Conservation (phyloP, 164 flowering plant species). For the Cinnamomum micranthum region DNA sequence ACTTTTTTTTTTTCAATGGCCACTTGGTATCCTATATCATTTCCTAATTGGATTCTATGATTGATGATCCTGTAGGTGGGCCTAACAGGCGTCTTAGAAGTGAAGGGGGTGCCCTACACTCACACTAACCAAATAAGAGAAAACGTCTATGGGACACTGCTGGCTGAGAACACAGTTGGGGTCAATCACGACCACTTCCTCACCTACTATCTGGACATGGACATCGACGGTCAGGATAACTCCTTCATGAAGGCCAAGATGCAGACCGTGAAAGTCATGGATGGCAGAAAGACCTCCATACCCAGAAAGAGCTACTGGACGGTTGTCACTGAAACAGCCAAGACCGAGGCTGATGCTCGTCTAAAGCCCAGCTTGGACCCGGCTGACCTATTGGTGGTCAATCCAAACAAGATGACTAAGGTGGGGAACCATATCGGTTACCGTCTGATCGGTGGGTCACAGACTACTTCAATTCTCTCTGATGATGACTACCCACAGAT, state of each 20-base stretch:
- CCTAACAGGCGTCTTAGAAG: conserved; percentile 44
- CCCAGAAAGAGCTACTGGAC: conserved; percentile 21
- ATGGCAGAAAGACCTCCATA: neutral
- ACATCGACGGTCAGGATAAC: conserved; percentile 48
- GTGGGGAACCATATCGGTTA: conserved; percentile 38
- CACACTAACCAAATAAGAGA: conserved; percentile 28
- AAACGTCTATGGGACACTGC: conserved; percentile 38
- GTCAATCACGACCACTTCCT: conserved; percentile 59
- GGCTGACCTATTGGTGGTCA: conserved; percentile 29
- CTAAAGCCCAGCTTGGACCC: conserved; percentile 23
- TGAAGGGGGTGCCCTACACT: conserved; percentile 42
- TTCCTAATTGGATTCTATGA: neutral
- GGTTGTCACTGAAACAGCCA: conserved; percentile 9
- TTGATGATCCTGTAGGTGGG: conserved; percentile 34
- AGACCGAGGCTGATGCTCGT: conserved; percentile 15
- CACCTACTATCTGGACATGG: conserved; percentile 57
- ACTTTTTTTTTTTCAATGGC: neutral
- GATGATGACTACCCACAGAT: conserved; percentile 43
- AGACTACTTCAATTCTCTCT: conserved; percentile 19
- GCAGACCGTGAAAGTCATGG: conserved; percentile 12
- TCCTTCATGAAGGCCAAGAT: conserved; percentile 45
- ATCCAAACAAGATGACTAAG: conserved; percentile 32
- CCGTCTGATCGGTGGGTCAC: conserved; percentile 27
- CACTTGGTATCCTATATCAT: neutral
- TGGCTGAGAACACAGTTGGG: conserved; percentile 46